Evolutionary conservation across 2,329 filamentous ascomycete species (phyloP).

Genomic region (Lachnellula willkommii): DNA sequence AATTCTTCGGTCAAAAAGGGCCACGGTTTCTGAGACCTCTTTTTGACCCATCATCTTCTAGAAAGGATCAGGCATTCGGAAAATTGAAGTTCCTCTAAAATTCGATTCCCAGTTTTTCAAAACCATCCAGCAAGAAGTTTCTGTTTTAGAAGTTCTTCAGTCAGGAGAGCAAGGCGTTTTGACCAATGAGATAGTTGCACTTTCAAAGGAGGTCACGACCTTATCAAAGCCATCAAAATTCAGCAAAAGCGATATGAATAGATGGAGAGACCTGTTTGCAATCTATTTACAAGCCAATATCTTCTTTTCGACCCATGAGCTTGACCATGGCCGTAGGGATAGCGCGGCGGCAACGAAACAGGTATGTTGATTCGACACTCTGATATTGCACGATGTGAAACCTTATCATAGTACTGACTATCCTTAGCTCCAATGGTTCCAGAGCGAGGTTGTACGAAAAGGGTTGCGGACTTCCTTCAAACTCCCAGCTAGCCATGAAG

Average conservation of each 20-base stretch:
- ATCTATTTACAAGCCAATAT: constrained; percentile 73
- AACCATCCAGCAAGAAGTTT: constrained; percentile 66
- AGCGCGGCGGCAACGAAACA: constrained; percentile 40
- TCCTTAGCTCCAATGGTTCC: constrained; percentile 53
- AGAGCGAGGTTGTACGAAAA: constrained; percentile 57
- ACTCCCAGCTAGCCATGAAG: constrained; percentile 56
- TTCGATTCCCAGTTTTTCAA: constrained; percentile 78
- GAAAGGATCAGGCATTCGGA: constrained; percentile 28
- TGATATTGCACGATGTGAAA: neutral
- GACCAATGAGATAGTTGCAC: constrained; percentile 53
- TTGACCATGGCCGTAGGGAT: constrained; percentile 61
- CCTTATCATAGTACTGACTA: too few relatives aligned
- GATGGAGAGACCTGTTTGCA: constrained; percentile 77
- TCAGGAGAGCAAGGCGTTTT: constrained; percentile 56
- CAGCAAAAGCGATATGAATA: constrained; percentile 61
- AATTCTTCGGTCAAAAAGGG: too few relatives aligned
- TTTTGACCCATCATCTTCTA: neutral
- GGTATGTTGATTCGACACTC: neutral
- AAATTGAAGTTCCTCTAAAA: constrained; percentile 68
- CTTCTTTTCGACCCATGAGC: constrained; percentile 75
- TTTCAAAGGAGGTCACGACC: constrained; percentile 60
- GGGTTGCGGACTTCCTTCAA: constrained; percentile 59
- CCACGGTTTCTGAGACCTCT: too few relatives aligned
- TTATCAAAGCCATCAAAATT: constrained; percentile 56
- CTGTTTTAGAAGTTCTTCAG: constrained; percentile 63